Evolutionary conservation across 805 yeast genomes (phyloP).

Genomic region (Metschnikowia picachoensis): DNA sequence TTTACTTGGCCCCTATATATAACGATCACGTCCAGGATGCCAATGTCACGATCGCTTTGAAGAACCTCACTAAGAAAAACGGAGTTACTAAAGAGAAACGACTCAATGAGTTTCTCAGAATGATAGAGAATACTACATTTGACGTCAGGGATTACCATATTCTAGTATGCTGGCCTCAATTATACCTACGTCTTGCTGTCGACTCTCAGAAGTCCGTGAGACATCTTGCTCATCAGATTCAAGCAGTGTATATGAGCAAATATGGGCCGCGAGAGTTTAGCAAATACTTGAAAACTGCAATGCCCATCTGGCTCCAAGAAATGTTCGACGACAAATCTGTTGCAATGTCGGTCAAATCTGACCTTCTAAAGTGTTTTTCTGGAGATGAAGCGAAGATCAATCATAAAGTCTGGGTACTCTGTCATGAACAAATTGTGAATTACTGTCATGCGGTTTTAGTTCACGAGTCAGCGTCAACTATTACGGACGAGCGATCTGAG

Average conservation of each 20-base stretch:
- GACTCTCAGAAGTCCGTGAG: conserved; percentile 70
- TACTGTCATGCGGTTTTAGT: conserved; percentile 50
- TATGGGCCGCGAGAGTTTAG: conserved; percentile 55
- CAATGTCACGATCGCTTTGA: conserved; percentile 62
- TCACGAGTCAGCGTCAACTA: conserved; percentile 55
- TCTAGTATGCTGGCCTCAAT: conserved; percentile 68
- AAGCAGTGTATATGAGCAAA: conserved; percentile 43
- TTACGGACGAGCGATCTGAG: conserved; percentile 73
- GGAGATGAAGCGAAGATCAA: conserved; percentile 47
- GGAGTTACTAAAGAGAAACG: conserved; percentile 84
- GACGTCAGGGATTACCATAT: conserved; percentile 45
- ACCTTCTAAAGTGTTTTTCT: conserved; percentile 53
- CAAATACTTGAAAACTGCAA: conserved; percentile 64
- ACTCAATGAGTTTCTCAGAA: conserved; percentile 43
- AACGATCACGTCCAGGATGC: conserved; percentile 33
- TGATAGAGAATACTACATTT: conserved; percentile 30
- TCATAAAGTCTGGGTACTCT: conserved; percentile 54
- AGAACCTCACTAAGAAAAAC: conserved; percentile 73
- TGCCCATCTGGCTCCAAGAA: conserved; percentile 74
- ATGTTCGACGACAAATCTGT: conserved; percentile 69
- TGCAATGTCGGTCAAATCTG: conserved; percentile 43
- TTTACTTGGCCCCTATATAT: conserved; percentile 78
- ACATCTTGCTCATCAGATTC: conserved; percentile 56
- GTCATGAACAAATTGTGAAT: conserved; percentile 52
- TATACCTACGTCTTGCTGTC: conserved; percentile 74